Percentiles rank a stretch among this genome's conserved stretches.
phyloP scores from a whole-genome alignment of 257 asterid genomes.

The Haberlea rhodopensis region DNA sequence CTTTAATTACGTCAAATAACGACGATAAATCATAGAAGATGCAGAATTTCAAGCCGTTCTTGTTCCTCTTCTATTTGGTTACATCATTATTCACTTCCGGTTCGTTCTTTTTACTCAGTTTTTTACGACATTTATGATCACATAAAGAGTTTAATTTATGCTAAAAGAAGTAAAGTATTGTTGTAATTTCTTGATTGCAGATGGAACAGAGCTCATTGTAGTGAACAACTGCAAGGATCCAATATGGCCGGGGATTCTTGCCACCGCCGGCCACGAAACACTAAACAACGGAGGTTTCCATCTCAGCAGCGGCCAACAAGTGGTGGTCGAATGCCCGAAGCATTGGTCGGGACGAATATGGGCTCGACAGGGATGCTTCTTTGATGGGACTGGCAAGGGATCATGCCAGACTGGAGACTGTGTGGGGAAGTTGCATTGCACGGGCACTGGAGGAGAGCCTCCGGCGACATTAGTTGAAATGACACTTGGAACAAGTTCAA shows the following conservation, averaged over 20 bases:
- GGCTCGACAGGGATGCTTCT: slow-evolving; percentile 75
- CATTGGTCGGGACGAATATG: slow-evolving; percentile 84
- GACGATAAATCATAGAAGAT: too few relatives aligned
- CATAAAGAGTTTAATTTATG: background rate
- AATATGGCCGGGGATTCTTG: slow-evolving; percentile 82
- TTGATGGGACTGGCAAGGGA: slow-evolving; percentile 49
- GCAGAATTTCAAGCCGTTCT: too few relatives aligned
- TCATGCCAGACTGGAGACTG: slow-evolving; percentile 81
- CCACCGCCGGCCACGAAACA: slow-evolving; percentile 49
- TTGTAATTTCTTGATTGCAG: slow-evolving; percentile 36
- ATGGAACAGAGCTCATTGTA: slow-evolving; percentile 51
- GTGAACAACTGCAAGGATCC: slow-evolving; percentile 67
- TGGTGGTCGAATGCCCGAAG: slow-evolving; percentile 44
- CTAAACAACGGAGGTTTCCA: slow-evolving; percentile 60
- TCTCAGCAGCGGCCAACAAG: slow-evolving; percentile 43
- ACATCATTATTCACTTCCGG: too few relatives aligned
- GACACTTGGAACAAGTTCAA: slow-evolving; percentile 57
- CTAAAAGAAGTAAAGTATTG: background rate
- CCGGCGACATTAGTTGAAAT: slow-evolving; percentile 77
- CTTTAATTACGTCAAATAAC: too few relatives aligned
- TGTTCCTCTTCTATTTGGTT: too few relatives aligned
- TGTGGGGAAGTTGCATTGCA: slow-evolving; percentile 50
- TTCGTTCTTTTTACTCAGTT: too few relatives aligned
- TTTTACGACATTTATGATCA: too few relatives aligned
- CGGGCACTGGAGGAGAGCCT: slow-evolving; percentile 54